Evolutionary conservation across 345 rosid genomes (phyloP), one percentile per base, ranked within the genome.

Genomic region (Hevea brasiliensis): DNA sequence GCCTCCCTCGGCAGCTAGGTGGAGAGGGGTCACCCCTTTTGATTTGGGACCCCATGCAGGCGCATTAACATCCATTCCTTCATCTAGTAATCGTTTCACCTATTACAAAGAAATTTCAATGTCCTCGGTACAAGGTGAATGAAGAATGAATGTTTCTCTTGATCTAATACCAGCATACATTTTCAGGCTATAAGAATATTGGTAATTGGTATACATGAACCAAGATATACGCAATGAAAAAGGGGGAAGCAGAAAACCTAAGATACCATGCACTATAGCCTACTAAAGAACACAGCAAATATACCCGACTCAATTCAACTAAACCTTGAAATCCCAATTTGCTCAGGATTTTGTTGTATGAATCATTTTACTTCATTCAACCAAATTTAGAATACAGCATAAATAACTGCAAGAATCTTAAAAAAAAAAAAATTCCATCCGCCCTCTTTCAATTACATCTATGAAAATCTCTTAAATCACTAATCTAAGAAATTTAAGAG

Each of bases 1-100:
- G 42, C 99, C 99, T 72, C 97, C 97, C 85, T 92, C 89, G 6
- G 99, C 96, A 73, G 98, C 99, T 76, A 95, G 99, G 86, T 95
- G 98, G 72, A 95, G 99, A 14, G 99, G 90, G 20, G 86, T 89
- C 61, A 89, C 85, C 60, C 98, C 98, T 81, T 89, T 88, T 14
- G 96, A 87, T 87, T 92, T 95, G 42, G 94, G 94, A 45, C 98
- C 99, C 94, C 86, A 89, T 35, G 97, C 96, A 63, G 84, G 80
- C 60, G 86, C 93, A 60, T 92, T 95, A 40, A 88, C 99, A 67
- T 92, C 98, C 74, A 87, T 77, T 57, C 98, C 99, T 69, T 85
- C 87, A 74, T 92, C 86, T 15, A 95, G 94, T 23, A 92, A 86
- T 63, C 85, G 87, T 79, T 78, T 89, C 65, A 94, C 96, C 91